Percentiles rank a stretch among this genome's conserved stretches.
These are phyloP conservation scores for Epichloe sylvatica DNA, from an alignment of 2,329 filamentous ascomycete species.

Conservation along the genomic window DNA sequence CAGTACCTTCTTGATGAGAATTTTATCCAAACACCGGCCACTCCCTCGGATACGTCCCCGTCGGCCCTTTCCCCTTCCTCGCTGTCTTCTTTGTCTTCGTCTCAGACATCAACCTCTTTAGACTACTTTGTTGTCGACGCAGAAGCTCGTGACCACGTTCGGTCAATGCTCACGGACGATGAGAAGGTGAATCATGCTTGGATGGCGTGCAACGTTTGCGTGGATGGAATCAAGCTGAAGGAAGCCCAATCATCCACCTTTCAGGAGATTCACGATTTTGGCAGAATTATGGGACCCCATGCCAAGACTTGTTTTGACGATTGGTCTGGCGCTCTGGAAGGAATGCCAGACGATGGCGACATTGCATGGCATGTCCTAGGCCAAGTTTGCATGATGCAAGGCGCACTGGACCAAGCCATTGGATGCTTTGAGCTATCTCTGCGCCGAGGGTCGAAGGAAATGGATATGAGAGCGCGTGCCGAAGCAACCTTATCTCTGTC, in stretches of 20 bases:
- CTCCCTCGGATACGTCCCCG: conserved; percentile 1
- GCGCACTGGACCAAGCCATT: conserved; percentile 12
- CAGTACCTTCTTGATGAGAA: conserved; percentile 14
- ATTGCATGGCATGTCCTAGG: conserved; percentile 25
- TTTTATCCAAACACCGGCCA: conserved; percentile 11
- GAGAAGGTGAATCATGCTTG: conserved; percentile 12
- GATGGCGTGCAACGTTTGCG: conserved; percentile 14
- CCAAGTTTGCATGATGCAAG: conserved; percentile 15
- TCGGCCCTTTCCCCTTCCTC: conserved; percentile 8
- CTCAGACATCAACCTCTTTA: conserved; percentile 8
- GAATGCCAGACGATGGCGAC: conserved; percentile 16
- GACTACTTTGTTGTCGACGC: conserved; percentile 13
- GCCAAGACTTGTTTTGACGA: conserved; percentile 15
- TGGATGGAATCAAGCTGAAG: conserved; percentile 10
- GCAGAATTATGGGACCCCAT: conserved; percentile 14
- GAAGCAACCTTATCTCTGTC: conserved; percentile 12
- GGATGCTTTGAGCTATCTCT: conserved; percentile 15
- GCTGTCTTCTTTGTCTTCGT: conserved; percentile 8
- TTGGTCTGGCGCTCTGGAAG: conserved; percentile 10
- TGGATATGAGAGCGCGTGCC: conserved; percentile 10
- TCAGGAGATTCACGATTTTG: conserved; percentile 13
- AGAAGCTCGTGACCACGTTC: conserved; percentile 11
- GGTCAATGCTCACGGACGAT: conserved; percentile 8
- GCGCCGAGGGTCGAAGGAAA: conserved; percentile 3
- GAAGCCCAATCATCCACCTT: conserved; percentile 10